Evolutionary conservation across 768 basidiomycete species (phyloP).

Genomic region (Boletus sensibilis): DNA sequence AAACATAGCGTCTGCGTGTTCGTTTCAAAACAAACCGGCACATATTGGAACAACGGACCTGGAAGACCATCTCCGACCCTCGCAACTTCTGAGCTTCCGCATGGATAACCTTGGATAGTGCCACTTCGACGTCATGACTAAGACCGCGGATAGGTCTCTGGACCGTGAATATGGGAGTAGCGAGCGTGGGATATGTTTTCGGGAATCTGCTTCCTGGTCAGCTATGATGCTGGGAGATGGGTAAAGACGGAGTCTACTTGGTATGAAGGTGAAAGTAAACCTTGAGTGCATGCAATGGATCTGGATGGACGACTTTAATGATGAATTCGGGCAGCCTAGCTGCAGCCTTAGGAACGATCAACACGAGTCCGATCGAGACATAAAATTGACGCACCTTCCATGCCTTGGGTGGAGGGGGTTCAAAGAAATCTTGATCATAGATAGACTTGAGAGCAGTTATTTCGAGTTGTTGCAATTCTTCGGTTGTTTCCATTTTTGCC

Average conservation of each 20-base stretch:
- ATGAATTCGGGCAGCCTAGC: slow-evolving; percentile 71
- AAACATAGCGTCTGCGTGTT: neutral
- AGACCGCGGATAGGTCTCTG: slow-evolving; percentile 65
- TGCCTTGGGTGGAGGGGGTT: slow-evolving; percentile 70
- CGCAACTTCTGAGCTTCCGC: slow-evolving; percentile 61
- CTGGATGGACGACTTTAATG: slow-evolving; percentile 68
- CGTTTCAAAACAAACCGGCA: neutral
- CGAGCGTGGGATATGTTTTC: slow-evolving; percentile 76
- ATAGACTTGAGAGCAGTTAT: slow-evolving; percentile 80
- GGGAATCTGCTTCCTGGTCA: slow-evolving; percentile 53
- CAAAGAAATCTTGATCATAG: slow-evolving; percentile 74
- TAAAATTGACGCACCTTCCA: slow-evolving; percentile 62
- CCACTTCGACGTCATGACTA: slow-evolving; percentile 52
- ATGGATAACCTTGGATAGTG: slow-evolving; percentile 58
- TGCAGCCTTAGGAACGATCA: slow-evolving; percentile 50
- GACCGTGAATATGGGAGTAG: slow-evolving; percentile 65
- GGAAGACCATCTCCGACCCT: slow-evolving; percentile 78
- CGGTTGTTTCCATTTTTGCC: slow-evolving; percentile 62
- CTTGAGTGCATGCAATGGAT: slow-evolving; percentile 51
- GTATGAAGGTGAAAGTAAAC: slow-evolving; percentile 67
- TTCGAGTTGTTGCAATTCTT: slow-evolving; percentile 67
- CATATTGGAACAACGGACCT: slow-evolving; percentile 42
- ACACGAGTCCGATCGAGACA: slow-evolving; percentile 3
- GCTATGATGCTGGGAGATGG: neutral
- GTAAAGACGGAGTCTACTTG: slow-evolving; percentile 47